A percentile compares a stretch with the other conserved stretches of the same genome.
Evolutionary conservation across 768 basidiomycete genomes (phyloP).

Genomic region (Obba rivulosa): DNA sequence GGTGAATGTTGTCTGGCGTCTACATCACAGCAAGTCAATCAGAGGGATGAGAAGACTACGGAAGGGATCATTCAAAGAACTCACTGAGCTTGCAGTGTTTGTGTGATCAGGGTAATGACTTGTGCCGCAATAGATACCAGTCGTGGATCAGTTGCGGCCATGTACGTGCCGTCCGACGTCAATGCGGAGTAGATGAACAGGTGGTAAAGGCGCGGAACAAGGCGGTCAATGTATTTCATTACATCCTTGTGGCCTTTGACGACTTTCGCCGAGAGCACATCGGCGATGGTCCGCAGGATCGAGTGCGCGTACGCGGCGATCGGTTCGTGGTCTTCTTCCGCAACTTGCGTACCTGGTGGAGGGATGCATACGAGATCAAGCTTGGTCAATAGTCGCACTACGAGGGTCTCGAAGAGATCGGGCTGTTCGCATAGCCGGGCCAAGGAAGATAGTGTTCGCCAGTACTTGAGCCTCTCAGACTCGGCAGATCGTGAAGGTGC

Average conservation of each 20-base stretch:
- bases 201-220: constrained; percentile 69
- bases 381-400: constrained; percentile 71
- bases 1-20: constrained; percentile 62
- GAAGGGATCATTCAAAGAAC: constrained; percentile 27
- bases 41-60: neutral
- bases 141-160: constrained; percentile 40
- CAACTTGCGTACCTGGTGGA: constrained; percentile 15
- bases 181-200: constrained; percentile 46
- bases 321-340: constrained; percentile 44
- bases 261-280: constrained; percentile 52
- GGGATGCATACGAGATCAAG: constrained; percentile 61
- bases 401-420: constrained; percentile 78
- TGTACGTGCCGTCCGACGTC: constrained; percentile 12
- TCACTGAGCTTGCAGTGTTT: constrained; percentile 59
- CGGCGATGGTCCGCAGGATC: constrained; percentile 63
- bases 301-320: constrained; percentile 83
- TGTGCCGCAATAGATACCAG: constrained; percentile 58
- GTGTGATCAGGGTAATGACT: constrained; percentile 64
- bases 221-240: constrained; percentile 69
- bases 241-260: constrained; percentile 57
- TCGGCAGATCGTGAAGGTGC: constrained; percentile 52
- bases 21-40: constrained; percentile 28
- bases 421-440: constrained; percentile 67
- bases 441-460: constrained; percentile 64
- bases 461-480: constrained; percentile 55